A percentile compares a stretch with the other conserved stretches of the same genome.
phyloP scores from a whole-genome alignment of 1,139 yeast genomes.

The Nematodospora anomalae region DNA sequence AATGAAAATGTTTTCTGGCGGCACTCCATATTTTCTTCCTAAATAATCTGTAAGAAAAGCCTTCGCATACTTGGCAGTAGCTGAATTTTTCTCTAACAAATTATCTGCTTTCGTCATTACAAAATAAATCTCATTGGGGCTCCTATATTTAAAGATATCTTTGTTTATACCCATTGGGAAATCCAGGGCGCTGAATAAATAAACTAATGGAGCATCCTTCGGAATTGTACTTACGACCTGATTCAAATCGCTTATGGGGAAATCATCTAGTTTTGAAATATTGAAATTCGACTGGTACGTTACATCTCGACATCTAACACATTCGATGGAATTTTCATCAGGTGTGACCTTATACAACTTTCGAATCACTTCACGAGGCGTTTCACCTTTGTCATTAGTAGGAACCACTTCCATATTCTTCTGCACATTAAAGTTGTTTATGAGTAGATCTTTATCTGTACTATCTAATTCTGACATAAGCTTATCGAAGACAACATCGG shows the following conservation, averaged over 20 bases:
- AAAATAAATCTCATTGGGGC: constrained; percentile 42
- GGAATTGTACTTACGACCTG: constrained; percentile 48
- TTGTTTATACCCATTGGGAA: constrained; percentile 62
- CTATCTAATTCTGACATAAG: constrained; percentile 18
- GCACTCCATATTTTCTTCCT: constrained; percentile 36
- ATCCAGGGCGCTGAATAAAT: constrained; percentile 64
- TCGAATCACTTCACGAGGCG: constrained; percentile 2
- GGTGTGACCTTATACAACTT: constrained; percentile 8
- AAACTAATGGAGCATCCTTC: constrained; percentile 49
- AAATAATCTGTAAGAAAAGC: constrained; percentile 50
- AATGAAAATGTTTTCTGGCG: constrained; percentile 46
- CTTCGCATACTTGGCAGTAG: constrained; percentile 36
- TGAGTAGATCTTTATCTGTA: constrained; percentile 30
- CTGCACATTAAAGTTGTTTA: constrained; percentile 14
- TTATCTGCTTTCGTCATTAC: constrained; percentile 62
- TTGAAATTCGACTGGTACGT: constrained; percentile 39
- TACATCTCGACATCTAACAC: constrained; percentile 59
- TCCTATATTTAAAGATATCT: constrained; percentile 35
- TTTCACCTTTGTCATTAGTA: constrained; percentile 1
- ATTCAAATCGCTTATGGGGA: constrained; percentile 33
- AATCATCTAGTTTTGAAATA: constrained; percentile 27
- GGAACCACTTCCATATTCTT: not conserved
- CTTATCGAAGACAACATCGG: constrained; percentile 27
- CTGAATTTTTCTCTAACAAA: constrained; percentile 36
- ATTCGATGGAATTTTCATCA: constrained; percentile 23